These are phyloP conservation scores for Aspergillus sp. DNA, from an alignment of 2,329 filamentous ascomycete species.

Conservation along the genomic window DNA sequence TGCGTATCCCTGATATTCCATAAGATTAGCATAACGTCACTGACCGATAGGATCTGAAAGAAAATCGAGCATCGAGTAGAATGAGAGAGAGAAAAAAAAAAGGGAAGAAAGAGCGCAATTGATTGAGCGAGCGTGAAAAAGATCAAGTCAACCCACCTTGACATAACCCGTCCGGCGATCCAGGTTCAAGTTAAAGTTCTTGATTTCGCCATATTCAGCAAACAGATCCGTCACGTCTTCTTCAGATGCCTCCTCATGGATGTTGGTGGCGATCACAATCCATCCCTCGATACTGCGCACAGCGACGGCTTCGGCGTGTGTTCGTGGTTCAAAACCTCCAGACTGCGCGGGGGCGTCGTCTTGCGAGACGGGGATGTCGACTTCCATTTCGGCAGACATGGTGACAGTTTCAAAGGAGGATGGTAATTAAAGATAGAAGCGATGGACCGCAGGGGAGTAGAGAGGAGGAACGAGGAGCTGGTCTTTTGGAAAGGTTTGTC, in stretches of 20 bases:
- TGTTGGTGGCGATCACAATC: conserved; percentile 69
- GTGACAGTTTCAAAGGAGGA: neutral
- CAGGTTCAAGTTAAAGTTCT: conserved; percentile 66
- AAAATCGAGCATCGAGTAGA: neutral
- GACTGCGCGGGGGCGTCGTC: conserved; percentile 32
- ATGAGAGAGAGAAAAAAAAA: neutral
- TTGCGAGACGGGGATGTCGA: conserved; percentile 40
- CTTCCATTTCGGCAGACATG: conserved; percentile 49
- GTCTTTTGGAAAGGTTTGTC: neutral
- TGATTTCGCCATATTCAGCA: conserved; percentile 66
- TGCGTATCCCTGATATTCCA: conserved; percentile 57
- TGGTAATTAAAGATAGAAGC: neutral
- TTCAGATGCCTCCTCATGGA: conserved; percentile 67
- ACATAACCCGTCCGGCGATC: conserved; percentile 67
- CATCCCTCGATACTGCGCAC: conserved; percentile 69
- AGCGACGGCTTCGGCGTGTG: conserved; percentile 50
- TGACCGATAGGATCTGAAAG: neutral
- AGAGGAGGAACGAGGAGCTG: neutral
- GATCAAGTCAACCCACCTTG: conserved; percentile 51
- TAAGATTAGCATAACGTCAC: neutral
- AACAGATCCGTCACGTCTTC: conserved; percentile 67
- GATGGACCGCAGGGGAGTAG: neutral
- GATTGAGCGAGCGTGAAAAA: neutral
- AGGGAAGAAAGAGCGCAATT: neutral
- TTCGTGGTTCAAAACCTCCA: conserved; percentile 42